Base-by-base conservation (phyloP, 768 basidiomycete genomes). In the Suillus placidus region DNA sequence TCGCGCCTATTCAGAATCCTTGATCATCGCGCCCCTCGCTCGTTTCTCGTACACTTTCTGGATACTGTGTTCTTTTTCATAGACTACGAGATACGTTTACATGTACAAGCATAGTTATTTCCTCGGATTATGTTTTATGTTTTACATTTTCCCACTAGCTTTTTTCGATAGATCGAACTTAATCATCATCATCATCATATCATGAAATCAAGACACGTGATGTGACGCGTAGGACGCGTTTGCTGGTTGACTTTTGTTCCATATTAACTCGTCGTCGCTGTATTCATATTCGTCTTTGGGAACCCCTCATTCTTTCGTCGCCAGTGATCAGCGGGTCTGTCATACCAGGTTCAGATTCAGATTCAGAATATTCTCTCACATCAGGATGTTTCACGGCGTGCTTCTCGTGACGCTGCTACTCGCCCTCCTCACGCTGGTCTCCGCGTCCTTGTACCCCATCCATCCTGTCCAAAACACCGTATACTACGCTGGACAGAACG, bases 401-500 rank as follows among this genome's bases (percentile, higher is more conserved):
- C 20, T 38, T 49, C 18, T 57, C 5, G 37, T 37, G 56, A 45
- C 13, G 4, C 9, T 45, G 34, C 10, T 60, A 20, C 37, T 64
- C 26, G 61, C 51, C 37, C 57, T 20, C 23, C 58, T 76, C 49
- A 58, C 69, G 2, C 57, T 68, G 18, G 74, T 63, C 57, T 57
- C 67, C 16, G 82, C 79, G 34, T 79, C 79, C 8, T 71, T 88
- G 32, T 88, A 85, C 66, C 83, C 85, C 1, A 88, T 84, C 0
- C 71, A 79, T 18, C 88, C 88, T 4, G 66, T 82, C 18, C 75
- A 82, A 38, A 76, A 71, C 23, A 84, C 86, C 0, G 77, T 81
- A 3, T 82, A 82, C 66, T 70, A 72, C 37, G 79, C 83, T 42
- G 87, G 85, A 10, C 74, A 79, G 49, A 74, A 78, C 6, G 78